Base-by-base conservation (phyloP, 169 alveolate species). In the Plasmodium adleri region DNA sequence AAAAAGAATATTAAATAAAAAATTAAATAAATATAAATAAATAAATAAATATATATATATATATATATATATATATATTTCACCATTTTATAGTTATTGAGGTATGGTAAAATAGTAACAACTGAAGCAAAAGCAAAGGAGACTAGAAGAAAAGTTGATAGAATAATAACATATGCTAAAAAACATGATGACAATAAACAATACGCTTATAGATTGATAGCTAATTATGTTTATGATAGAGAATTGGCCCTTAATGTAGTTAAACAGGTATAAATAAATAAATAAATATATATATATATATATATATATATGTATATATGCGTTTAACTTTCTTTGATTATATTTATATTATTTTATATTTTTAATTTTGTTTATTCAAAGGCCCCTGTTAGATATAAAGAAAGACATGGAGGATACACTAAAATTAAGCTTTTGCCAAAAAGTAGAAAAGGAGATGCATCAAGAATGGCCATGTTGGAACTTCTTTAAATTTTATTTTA, bases 371-470 rank as follows among this genome's bases (percentile, higher is more conserved):
- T 75, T 56, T 39, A 62, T 63, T 9, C 6, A 26, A 66, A 78
- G 90, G 90, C 90, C 28, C 96, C 96, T 5, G 73, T 80, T 28
- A 74, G 93, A 15, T 94, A 76, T 50, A 90, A 88, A 70, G 96
- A 94, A 73, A 76, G 96, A 20, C 93, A 94, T 68, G 96, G 96
- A 2, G 96, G 96, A 9, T 94, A 94, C 74, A 90, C 95, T 49
- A 91, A 94, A 67, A 92, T 94, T 54, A 80, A 72, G 50, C 90
- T 92, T 52, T 91, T 94, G n/a, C 86, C 88, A 52, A 91, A 73
- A 63, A 94, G 91, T 50, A 80, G 89, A 43, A 91, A 91, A 50
- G 95, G 95, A 45, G 95, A 92, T 47, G 92, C 91, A 66, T 83
- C 95, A 20, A 92, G 87, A 43, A 80, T 88, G 78, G 95, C 92